These are phyloP conservation scores for Anthostomella pinea DNA, from an alignment of 2,329 filamentous ascomycete species.

Conservation along the genomic window DNA sequence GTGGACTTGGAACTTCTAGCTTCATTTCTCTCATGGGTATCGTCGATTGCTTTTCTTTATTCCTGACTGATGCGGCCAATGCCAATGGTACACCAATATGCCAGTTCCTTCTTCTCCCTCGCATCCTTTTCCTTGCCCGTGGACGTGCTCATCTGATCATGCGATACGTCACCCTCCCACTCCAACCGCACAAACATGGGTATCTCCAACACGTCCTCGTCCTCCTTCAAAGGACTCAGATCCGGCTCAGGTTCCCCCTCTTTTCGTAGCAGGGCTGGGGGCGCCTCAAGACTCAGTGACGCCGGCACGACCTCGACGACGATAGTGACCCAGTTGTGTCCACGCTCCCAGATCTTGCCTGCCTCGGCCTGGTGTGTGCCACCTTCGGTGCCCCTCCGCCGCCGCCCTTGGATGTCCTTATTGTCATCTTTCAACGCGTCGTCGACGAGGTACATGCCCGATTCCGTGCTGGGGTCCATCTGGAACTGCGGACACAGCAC, in stretches of 20 bases:
- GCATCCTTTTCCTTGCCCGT: constrained; percentile 55
- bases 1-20: not conserved
- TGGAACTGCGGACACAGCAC: constrained; percentile 93
- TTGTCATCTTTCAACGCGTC: constrained; percentile 69
- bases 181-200: constrained; percentile 91
- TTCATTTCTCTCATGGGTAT: constrained; percentile 36
- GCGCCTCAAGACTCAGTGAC: constrained; percentile 43
- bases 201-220: constrained; percentile 75
- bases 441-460: constrained; percentile 73
- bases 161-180: constrained; percentile 71
- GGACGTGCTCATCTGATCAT: constrained; percentile 60
- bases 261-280: constrained; percentile 24
- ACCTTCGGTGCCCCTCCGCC: constrained; percentile 37
- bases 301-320: constrained; percentile 84
- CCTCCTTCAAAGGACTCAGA: constrained; percentile 49
- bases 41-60: constrained; percentile 32
- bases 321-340: constrained; percentile 91
- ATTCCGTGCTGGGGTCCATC: constrained; percentile 88
- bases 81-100: constrained; percentile 93
- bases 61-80: constrained; percentile 72
- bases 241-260: constrained; percentile 39
- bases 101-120: constrained; percentile 80
- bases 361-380: constrained; percentile 65
- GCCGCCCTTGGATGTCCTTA: constrained; percentile 37
- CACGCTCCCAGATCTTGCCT: constrained; percentile 94